phyloP scores from a whole-genome alignment of 2,329 filamentous ascomycete species.

The Parastagonospora avenae region DNA sequence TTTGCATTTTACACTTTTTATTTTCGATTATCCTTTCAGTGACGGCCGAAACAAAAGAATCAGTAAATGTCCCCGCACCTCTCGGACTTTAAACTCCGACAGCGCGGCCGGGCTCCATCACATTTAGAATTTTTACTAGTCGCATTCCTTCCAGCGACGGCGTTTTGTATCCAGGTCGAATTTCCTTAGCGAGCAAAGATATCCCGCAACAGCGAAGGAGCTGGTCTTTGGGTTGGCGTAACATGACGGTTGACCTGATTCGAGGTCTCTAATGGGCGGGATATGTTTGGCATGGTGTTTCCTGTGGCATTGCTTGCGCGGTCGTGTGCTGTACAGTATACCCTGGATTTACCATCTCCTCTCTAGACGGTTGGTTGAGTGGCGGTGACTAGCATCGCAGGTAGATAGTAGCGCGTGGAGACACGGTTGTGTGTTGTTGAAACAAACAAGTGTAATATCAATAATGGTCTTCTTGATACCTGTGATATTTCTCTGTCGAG shows the following conservation, averaged over 20 bases:
- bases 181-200: constrained; percentile 10
- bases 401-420: background rate
- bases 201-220: constrained; percentile 14
- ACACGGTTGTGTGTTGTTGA: background rate
- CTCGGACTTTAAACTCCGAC: constrained; percentile 9
- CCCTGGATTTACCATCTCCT: constrained; percentile 45
- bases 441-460: background rate
- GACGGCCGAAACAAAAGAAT: constrained; percentile 26
- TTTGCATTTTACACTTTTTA: constrained; percentile 16
- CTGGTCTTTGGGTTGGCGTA: constrained; percentile 14
- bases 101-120: constrained; percentile 25
- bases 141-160: constrained; percentile 30
- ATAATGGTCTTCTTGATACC: no score
- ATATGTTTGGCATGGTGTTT: constrained; percentile 21
- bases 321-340: constrained; percentile 39
- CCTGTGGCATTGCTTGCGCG: constrained; percentile 20
- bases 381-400: background rate
- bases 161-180: constrained; percentile 22
- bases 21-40: constrained; percentile 10
- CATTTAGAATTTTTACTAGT: constrained; percentile 9
- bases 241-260: constrained; percentile 4
- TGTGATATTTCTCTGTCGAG: no score
- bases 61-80: constrained; percentile 21
- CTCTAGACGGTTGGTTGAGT: constrained; percentile 30
- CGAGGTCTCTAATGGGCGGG: constrained; percentile 1